Conservation (phyloP, 2,329 filamentous ascomycete genomes). For the Raffaelea ambrosiae region DNA sequence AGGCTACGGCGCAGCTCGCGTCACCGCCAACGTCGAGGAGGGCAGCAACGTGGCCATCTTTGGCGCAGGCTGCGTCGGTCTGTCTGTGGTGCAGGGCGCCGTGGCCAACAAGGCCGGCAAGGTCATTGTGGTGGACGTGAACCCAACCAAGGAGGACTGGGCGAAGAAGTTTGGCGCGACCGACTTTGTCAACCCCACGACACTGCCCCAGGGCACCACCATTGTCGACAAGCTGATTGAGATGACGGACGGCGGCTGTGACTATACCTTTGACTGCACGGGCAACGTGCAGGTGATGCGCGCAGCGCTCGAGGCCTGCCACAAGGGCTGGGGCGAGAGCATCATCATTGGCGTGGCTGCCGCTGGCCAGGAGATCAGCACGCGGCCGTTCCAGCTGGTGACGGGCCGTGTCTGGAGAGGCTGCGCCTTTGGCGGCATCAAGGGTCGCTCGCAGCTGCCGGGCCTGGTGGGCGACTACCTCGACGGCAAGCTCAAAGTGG, state of each 20-base stretch:
- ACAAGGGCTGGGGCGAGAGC: constrained; percentile 98
- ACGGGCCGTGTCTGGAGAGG: constrained; percentile 97
- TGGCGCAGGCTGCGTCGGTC: constrained; percentile 89
- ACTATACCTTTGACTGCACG: constrained; percentile 99
- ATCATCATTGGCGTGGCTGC: constrained; percentile 97
- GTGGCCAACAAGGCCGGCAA: constrained; percentile 71
- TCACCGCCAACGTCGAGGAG: constrained; percentile 86
- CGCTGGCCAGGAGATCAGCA: constrained; percentile 90
- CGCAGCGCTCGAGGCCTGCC: constrained; percentile 89
- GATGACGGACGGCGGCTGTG: constrained; percentile 95
- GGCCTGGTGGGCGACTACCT: constrained; percentile 85
- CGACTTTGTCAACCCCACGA: constrained; percentile 88
- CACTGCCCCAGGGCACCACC: constrained; percentile 61
- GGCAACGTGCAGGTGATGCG: constrained; percentile 96
- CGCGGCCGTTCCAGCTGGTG: constrained; percentile 90
- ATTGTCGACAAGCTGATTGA: constrained; percentile 91
- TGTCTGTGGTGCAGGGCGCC: constrained; percentile 91
- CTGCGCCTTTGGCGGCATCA: constrained; percentile 96
- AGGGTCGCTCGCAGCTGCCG: constrained; percentile 87
- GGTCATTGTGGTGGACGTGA: constrained; percentile 70
- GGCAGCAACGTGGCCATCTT: constrained; percentile 88
- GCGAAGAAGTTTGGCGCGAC: constrained; percentile 90
- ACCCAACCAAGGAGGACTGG: constrained; percentile 88
- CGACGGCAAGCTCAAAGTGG: constrained; percentile 84
- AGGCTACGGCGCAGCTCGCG: constrained; percentile 89